Base-by-base conservation (phyloP, 1,139 yeast genomes). In the Spencermartinsiella ligniputridi region DNA sequence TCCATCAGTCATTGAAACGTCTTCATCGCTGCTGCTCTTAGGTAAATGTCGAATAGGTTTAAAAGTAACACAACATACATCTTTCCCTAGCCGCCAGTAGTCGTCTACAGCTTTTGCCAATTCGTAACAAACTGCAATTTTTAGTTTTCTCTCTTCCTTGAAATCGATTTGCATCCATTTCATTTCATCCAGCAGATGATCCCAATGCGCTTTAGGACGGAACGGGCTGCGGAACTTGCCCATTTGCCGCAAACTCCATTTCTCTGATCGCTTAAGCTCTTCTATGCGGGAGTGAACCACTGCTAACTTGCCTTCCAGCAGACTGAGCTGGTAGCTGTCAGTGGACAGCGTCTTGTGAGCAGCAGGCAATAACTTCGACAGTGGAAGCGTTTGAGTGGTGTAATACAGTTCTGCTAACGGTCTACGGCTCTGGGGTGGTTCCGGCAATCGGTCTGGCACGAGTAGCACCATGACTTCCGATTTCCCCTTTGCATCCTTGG, bases 221-320 rank as follows among this genome's bases (percentile, higher is more conserved):
- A 78, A 75, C 0, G 97, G 97, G 51, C 88, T 95, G 20, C 72
- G 62, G 55, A 74, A 82, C 51, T 77, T 75, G 43, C 76, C 72
- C 1, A 95, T 96, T 62, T 94, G 98, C 41, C 96, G 74, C 45
- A 90, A 69, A 21, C 96, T 84, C 98, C 98, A 94, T 56, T 85
- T 81, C 3, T 88, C 87, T 46, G 83, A 83, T 43, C 95, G 72
- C 60, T 89, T 87, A 49, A 94, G 71, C 61, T 90, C 97, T 59
- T 92, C 98, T 39, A 94, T 90, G 47, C 97, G 76, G 2, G 95
- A 86, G 57, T 88, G 86, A 13, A 88, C 79, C n/a, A 89, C 96
- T 0, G 96, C 88, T 8, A 92, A 80, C 60, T 90, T 86, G 6
- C 97, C 96, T 61, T 92, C 99, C n/a, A 88, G 75, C 22, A 90